phyloP scores from a whole-genome alignment of 371 early-diverging fungal genomes.

The Mortierella sp. region DNA sequence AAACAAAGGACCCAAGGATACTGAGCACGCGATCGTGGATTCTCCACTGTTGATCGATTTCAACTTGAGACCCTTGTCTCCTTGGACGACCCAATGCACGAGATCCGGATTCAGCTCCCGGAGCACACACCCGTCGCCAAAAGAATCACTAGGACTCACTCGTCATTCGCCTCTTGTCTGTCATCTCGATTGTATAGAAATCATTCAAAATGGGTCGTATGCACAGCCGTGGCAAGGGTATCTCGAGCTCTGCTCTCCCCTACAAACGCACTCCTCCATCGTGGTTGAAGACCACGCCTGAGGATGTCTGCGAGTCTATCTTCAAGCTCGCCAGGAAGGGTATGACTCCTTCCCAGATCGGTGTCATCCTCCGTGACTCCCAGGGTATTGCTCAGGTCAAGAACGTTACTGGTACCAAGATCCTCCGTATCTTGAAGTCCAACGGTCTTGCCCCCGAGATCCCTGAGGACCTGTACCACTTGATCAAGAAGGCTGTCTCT shows the following conservation, averaged over 20 bases:
- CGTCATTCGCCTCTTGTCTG: not conserved
- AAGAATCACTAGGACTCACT: constrained; percentile 1
- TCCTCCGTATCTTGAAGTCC: constrained; percentile 93
- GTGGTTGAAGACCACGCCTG: constrained; percentile 96
- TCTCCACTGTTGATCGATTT: no score
- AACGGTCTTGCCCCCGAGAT: constrained; percentile 96
- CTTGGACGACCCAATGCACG: no score
- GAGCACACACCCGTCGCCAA: no score
- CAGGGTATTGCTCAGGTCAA: constrained; percentile 98
- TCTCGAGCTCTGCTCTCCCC: constrained; percentile 98
- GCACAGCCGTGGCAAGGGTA: constrained; percentile 97
- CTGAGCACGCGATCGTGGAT: no score
- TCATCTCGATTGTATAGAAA: constrained; percentile 4
- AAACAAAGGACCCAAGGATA: no score
- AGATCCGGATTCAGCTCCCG: no score
- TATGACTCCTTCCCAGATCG: constrained; percentile 98
- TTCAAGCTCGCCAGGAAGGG: constrained; percentile 99
- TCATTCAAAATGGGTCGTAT: constrained; percentile 90
- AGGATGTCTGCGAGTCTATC: constrained; percentile 98
- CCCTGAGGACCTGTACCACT: constrained; percentile 99
- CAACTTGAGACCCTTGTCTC: no score
- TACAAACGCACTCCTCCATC: constrained; percentile 98
- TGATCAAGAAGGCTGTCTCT: constrained; percentile 99
- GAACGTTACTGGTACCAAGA: constrained; percentile 96
- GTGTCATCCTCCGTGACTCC: constrained; percentile 98